Evolutionary conservation across 179 eudicot species (phyloP), one percentile per base, ranked within the genome.

Genomic region (Beta corolliflora): DNA sequence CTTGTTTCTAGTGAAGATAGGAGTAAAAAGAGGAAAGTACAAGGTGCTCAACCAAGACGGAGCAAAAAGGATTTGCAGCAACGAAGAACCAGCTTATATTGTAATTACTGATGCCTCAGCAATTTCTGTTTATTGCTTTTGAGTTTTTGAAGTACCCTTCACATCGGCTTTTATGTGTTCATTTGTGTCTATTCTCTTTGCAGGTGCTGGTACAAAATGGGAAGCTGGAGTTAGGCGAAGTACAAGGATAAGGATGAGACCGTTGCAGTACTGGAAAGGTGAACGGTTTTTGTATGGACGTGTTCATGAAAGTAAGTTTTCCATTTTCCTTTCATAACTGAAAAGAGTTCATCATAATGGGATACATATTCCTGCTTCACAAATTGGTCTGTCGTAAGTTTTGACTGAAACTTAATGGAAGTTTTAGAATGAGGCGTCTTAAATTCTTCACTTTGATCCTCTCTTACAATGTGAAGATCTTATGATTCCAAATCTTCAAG

Each of bases 191-290:
- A 79, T 41, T 76, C 75, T 70, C 52, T 73, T 13, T 61, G 90
- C 88, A n/a, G n/a, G n/a, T n/a, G n/a, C n/a, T 86, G 97, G 97
- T 77, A 89, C 92, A 25, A 78, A 71, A 66, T 93, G 88, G 90
- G 91, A 87, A 60, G 79, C 77, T 73, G 99, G 97, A 63, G 55
- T 89, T 52, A n/a, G 98, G 83, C 87, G 91, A 81, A 95, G 99
- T 87, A 91, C 85, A 73, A 86, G 99, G 88, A 89, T 89, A 72
- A 92, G 67, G 85, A 89, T 82, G 85, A 91, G 92, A 83, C 97
- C 98, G 12, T 76, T 95, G 86, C 92, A 95, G 78, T 94, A 79
- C 75, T 95, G 99, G 99, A 94, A 71, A 85, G 97, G 98, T 36
- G 98, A 94, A 86, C 86, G 94, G 9, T 89, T 73, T 65, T 95